phyloP scores from a whole-genome alignment of 257 asterid genomes.

The Coffea eugenioides region DNA sequence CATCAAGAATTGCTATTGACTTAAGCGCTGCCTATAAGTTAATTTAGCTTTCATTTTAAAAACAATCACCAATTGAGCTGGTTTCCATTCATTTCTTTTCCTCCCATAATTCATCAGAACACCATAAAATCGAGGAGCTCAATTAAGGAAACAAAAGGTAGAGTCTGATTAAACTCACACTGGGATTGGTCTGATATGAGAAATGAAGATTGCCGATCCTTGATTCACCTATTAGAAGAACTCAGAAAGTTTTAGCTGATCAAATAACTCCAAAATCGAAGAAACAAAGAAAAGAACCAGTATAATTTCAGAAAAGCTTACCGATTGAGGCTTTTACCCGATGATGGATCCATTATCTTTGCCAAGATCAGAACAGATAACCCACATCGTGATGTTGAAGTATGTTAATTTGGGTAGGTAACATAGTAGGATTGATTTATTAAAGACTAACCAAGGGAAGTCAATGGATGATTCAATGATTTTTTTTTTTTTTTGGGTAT shows the following conservation, averaged over 20 bases:
- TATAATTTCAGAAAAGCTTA: not conserved
- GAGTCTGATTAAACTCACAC: not conserved
- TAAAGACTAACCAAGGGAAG: not conserved
- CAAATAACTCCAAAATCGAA: not conserved
- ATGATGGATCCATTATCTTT: not conserved
- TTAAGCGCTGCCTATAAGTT: too few species aligned
- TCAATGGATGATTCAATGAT: constrained; percentile 8
- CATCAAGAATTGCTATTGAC: too few species aligned
- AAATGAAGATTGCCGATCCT: not conserved
- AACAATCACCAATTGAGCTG: not conserved
- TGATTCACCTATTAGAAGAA: not conserved
- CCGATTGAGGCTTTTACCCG: not conserved
- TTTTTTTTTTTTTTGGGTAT: not conserved
- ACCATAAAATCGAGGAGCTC: not conserved
- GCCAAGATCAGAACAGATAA: not conserved
- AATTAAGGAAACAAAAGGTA: not conserved
- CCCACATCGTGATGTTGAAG: not conserved
- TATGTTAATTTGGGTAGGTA: not conserved
- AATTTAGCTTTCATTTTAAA: too few species aligned
- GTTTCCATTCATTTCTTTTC: too few species aligned
- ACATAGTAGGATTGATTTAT: not conserved
- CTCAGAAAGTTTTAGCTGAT: not conserved
- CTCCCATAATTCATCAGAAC: not conserved
- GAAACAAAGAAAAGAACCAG: not conserved
- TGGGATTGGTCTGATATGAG: not conserved